Conservation (phyloP, 805 yeast genomes). For the Monosporozyma unispora region DNA sequence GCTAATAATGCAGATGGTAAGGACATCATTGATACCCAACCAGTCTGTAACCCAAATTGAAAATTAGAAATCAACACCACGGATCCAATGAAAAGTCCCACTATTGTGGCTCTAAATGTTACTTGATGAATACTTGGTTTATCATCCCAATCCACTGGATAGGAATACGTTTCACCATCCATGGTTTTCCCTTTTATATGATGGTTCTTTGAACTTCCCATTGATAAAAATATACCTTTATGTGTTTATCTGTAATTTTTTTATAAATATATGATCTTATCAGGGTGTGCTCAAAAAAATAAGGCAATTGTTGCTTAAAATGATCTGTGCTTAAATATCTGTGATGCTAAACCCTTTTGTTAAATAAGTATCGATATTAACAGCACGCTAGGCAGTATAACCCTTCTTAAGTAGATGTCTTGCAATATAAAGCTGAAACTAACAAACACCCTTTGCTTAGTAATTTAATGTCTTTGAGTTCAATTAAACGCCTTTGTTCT, state of each 20-base stretch:
- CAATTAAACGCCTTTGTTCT: background rate
- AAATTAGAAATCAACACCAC: slow-evolving; percentile 81
- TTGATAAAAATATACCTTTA: background rate
- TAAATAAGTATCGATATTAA: no score
- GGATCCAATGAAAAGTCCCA: slow-evolving; percentile 80
- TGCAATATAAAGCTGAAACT: no score
- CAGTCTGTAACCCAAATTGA: slow-evolving; percentile 94
- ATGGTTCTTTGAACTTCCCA: background rate
- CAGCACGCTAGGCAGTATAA: no score
- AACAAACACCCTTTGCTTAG: background rate
- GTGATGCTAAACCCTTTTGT: no score
- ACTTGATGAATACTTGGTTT: slow-evolving; percentile 55
- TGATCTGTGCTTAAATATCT: background rate
- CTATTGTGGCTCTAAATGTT: slow-evolving; percentile 62
- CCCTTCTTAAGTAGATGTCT: no score
- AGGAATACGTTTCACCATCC: background rate
- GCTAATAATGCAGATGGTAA: slow-evolving; percentile 87
- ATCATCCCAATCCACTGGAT: slow-evolving; percentile 29
- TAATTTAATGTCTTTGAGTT: background rate
- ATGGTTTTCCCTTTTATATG: background rate
- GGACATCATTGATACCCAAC: slow-evolving; percentile 99
- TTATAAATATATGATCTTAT: background rate
- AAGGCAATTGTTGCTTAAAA: background rate
- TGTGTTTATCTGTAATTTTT: background rate
- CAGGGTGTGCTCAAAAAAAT: background rate